Conservation (phyloP, 179 eudicot species). For the Carnegiea gigantea region DNA sequence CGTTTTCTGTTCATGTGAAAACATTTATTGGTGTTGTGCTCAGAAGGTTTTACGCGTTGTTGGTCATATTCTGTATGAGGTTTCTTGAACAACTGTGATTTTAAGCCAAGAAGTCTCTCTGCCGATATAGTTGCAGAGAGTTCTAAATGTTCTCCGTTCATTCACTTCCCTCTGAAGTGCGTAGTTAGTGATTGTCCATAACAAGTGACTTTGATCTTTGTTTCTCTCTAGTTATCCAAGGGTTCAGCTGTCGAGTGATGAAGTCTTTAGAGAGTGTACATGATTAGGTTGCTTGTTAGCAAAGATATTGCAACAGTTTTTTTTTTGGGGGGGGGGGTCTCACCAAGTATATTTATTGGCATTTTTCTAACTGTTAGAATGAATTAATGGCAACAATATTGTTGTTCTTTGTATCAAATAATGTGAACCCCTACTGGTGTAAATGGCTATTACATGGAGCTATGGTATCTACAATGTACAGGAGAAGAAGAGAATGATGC, state of each 20-base stretch:
- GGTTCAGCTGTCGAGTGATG: neutral
- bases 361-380: too few species aligned
- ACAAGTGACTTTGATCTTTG: neutral
- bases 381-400: too few species aligned
- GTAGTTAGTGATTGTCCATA: neutral
- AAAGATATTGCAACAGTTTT: too few species aligned
- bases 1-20: neutral
- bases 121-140: neutral
- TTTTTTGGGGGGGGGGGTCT: too few species aligned
- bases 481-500: too few species aligned
- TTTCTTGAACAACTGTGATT: neutral
- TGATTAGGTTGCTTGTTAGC: too few species aligned
- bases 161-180: neutral
- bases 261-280: too few species aligned
- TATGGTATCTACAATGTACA: too few species aligned
- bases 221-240: conserved; percentile 6
- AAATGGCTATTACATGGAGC: too few species aligned
- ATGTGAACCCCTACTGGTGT: too few species aligned
- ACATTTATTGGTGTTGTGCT: neutral
- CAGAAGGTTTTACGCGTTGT: neutral
- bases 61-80: neutral
- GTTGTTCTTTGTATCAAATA: too few species aligned
- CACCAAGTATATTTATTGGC: too few species aligned
- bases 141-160: neutral
- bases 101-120: neutral